These are phyloP conservation scores for Tricholoma flavovirens DNA, from an alignment of 768 basidiomycete species.

Conservation along the genomic window DNA sequence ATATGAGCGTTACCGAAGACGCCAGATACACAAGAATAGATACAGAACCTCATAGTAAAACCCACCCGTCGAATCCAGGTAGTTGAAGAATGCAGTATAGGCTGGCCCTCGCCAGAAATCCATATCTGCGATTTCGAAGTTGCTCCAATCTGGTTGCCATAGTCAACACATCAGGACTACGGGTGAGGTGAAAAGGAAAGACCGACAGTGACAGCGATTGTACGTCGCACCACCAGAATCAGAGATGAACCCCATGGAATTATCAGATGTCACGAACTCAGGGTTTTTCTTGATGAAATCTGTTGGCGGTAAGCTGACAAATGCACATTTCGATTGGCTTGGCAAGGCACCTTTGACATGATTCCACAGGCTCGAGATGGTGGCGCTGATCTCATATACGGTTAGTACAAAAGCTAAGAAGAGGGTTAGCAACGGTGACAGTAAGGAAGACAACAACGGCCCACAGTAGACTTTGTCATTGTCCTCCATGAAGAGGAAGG, in stretches of 20 bases:
- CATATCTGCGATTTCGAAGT: slow-evolving; percentile 70
- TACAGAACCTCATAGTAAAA: slow-evolving; percentile 59
- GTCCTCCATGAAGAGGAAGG: slow-evolving; percentile 71
- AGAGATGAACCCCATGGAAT: slow-evolving; percentile 39
- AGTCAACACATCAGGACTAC: not conserved
- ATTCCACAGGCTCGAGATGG: slow-evolving; percentile 75
- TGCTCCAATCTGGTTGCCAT: slow-evolving; percentile 45
- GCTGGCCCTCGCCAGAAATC: slow-evolving; percentile 59
- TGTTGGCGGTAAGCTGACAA: slow-evolving; percentile 19
- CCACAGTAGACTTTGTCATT: slow-evolving; percentile 65
- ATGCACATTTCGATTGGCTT: not conserved
- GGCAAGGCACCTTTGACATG: slow-evolving; percentile 50
- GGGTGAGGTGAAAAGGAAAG: not conserved
- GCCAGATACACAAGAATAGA: slow-evolving; percentile 15
- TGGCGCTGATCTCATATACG: slow-evolving; percentile 69
- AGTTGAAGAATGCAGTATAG: slow-evolving; percentile 59
- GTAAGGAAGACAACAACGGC: not conserved
- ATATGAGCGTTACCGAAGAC: slow-evolving; percentile 33
- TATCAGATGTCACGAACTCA: slow-evolving; percentile 49
- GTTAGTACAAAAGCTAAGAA: slow-evolving; percentile 63
- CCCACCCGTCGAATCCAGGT: slow-evolving; percentile 54
- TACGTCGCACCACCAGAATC: slow-evolving; percentile 2
- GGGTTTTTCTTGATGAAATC: slow-evolving; percentile 57
- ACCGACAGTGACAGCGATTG: slow-evolving; percentile 70
- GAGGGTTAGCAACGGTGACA: not conserved